These are phyloP conservation scores for Lipomyces sp. DNA, from an alignment of 805 yeast species.

Conservation along the genomic window DNA sequence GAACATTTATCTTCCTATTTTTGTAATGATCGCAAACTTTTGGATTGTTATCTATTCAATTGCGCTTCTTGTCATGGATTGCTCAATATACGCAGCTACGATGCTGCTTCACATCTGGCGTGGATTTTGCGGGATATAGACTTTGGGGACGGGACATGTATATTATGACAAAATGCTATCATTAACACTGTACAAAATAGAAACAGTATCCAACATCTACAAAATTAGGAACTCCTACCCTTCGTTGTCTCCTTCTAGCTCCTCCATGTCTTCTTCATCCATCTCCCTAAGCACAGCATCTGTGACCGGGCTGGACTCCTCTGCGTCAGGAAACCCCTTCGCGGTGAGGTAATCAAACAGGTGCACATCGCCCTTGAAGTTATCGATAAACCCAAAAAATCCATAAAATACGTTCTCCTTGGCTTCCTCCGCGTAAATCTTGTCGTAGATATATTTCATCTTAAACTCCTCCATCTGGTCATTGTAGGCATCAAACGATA, in stretches of 20 bases:
- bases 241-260: slow-evolving; percentile 47
- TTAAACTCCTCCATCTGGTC: slow-evolving; percentile 83
- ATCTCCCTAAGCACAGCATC: slow-evolving; percentile 41
- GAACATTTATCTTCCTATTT: neutral
- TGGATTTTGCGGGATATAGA: neutral
- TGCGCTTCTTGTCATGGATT: neutral
- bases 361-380: slow-evolving; percentile 53
- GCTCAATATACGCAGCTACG: neutral
- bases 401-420: slow-evolving; percentile 80
- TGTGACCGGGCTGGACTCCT: slow-evolving; percentile 25
- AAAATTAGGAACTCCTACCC: slow-evolving; percentile 25
- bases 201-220: neutral
- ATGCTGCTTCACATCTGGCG: neutral
- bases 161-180: neutral
- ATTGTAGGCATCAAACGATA: slow-evolving; percentile 69
- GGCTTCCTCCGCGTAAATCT: slow-evolving; percentile 87
- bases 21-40: neutral
- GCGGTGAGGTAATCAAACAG: slow-evolving; percentile 60
- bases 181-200: neutral
- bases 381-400: slow-evolving; percentile 88
- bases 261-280: slow-evolving; percentile 46
- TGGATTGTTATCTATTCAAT: neutral
- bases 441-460: slow-evolving; percentile 85
- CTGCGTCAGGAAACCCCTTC: slow-evolving; percentile 42
- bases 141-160: neutral